A percentile compares a stretch with the other conserved stretches of the same genome.
Conservation (phyloP, 1,284 basidiomycete genomes). For the Schizophyllum amplum region DNA sequence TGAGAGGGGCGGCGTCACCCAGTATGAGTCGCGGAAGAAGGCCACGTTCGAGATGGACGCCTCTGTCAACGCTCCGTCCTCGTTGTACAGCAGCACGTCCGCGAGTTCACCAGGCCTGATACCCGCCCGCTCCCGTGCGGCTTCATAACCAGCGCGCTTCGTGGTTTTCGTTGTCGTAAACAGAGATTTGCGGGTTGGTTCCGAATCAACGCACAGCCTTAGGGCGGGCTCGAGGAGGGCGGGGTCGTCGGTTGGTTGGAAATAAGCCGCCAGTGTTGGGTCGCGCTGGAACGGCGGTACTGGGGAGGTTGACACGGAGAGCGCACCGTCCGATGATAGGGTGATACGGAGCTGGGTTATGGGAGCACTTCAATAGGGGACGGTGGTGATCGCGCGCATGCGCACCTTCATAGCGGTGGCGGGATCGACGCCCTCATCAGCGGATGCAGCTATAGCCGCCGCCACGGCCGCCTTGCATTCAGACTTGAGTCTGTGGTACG, state of each 20-base stretch:
- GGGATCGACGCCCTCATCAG: slow-evolving; percentile 11
- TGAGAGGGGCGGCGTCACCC: slow-evolving; percentile 54
- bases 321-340: slow-evolving; percentile 34
- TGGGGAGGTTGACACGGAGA: slow-evolving; percentile 36
- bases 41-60: slow-evolving; percentile 64
- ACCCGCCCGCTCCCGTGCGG: slow-evolving; percentile 46
- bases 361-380: background rate
- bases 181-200: slow-evolving; percentile 38
- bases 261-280: slow-evolving; percentile 31
- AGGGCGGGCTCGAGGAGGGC: background rate
- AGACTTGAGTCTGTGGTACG: slow-evolving; percentile 29
- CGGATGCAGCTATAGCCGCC: slow-evolving; percentile 13
- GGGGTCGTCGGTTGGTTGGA: slow-evolving; percentile 26
- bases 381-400: background rate
- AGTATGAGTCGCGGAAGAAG: slow-evolving; percentile 42
- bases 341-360: slow-evolving; percentile 47
- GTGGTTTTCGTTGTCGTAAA: slow-evolving; percentile 69
- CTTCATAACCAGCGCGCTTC: slow-evolving; percentile 45
- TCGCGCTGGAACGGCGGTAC: slow-evolving; percentile 31
- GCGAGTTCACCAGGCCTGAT: slow-evolving; percentile 28
- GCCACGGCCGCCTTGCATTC: slow-evolving; percentile 36
- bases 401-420: slow-evolving; percentile 28
- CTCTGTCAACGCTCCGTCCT: slow-evolving; percentile 44
- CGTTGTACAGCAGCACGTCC: slow-evolving; percentile 63
- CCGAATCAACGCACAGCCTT: slow-evolving; percentile 35